phyloP scores from a whole-genome alignment of 2,329 filamentous ascomycete species.

The Diplodia intermedia region DNA sequence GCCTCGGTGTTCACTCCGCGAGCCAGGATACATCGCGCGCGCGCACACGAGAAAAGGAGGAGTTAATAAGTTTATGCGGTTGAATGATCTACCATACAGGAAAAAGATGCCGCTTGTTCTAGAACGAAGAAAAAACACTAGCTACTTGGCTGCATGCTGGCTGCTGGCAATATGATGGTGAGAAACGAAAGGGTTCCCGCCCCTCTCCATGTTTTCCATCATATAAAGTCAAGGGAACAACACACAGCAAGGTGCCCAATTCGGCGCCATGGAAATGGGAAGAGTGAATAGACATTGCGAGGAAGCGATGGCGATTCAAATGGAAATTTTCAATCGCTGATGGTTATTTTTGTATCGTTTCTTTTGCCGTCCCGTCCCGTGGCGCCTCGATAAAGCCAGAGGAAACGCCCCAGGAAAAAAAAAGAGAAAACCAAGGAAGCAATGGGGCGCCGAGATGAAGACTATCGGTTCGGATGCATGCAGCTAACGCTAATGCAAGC shows the following conservation, averaged over 20 bases:
- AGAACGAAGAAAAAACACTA: neutral
- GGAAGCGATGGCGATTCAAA: neutral
- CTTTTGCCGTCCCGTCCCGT: constrained; percentile 26
- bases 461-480: constrained; percentile 13
- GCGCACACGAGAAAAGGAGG: too few species aligned
- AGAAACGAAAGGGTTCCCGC: neutral
- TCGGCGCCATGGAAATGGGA: neutral
- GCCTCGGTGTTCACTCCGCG: too few species aligned
- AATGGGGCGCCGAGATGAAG: neutral
- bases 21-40: too few species aligned
- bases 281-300: neutral
- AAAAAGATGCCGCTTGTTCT: neutral
- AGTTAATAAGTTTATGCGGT: too few species aligned
- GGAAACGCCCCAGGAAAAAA: neutral
- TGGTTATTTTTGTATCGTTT: constrained; percentile 14
- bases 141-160: neutral
- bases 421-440: neutral
- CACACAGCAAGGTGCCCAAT: neutral
- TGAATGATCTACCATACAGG: too few species aligned
- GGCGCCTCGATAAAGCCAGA: constrained; percentile 1
- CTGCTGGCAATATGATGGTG: neutral
- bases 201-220: neutral
- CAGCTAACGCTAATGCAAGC: constrained; percentile 19
- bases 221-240: neutral
- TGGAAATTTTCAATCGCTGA: constrained; percentile 2